A percentile compares a stretch with the other conserved stretches of the same genome.
Evolutionary conservation across 768 basidiomycete species (phyloP).

Genomic region (Tulasnella sp.): DNA sequence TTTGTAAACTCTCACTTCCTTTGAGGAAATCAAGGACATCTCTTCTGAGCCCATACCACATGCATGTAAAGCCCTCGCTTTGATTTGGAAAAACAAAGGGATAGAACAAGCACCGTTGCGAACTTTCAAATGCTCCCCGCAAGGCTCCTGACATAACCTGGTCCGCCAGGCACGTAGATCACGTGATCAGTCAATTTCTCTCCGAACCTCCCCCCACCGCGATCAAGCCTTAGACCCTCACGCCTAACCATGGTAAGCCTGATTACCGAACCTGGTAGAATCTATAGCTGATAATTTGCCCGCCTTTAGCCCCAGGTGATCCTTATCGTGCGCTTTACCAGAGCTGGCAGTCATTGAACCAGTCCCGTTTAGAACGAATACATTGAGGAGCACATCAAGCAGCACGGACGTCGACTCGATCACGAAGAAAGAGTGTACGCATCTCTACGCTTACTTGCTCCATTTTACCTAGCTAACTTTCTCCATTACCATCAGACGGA

Average conservation of each 20-base stretch:
- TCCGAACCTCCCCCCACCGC: not conserved
- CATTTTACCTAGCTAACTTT: not conserved
- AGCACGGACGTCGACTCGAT: constrained; percentile 91
- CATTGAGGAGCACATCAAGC: constrained; percentile 97
- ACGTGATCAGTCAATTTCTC: not conserved
- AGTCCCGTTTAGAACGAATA: constrained; percentile 75
- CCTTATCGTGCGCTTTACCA: not conserved
- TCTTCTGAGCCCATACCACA: too few relatives aligned
- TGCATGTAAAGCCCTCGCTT: too few relatives aligned
- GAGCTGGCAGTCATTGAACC: not conserved
- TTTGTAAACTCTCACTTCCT: too few relatives aligned
- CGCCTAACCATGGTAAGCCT: not conserved
- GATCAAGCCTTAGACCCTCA: not conserved
- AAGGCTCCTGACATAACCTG: not conserved
- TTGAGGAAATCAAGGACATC: too few relatives aligned
- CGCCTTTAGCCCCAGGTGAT: not conserved
- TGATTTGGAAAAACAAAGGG: too few relatives aligned
- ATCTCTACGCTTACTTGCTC: not conserved
- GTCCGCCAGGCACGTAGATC: not conserved
- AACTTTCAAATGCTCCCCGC: too few relatives aligned
- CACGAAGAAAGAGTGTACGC: constrained; percentile 83
- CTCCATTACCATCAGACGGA: constrained; percentile 41
- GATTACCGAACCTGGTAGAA: not conserved
- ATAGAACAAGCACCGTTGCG: too few relatives aligned
- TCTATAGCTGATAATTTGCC: not conserved